Evolutionary conservation across 2,329 filamentous ascomycete genomes (phyloP), one percentile per base, ranked within the genome.

Genomic region (Elsinoe fawcettii): DNA sequence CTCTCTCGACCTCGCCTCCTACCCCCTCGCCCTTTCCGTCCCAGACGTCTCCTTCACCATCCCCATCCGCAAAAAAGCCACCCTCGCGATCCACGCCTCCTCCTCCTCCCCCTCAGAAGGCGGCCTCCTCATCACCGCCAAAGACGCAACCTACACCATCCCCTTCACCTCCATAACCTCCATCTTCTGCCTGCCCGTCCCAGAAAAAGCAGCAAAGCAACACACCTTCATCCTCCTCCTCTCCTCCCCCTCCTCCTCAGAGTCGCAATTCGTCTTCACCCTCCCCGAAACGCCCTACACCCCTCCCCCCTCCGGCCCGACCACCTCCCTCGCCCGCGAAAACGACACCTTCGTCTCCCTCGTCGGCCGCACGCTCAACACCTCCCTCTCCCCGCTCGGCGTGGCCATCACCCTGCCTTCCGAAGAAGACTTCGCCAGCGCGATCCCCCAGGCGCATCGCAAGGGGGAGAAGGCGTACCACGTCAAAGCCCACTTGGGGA

Each of bases 391-490:
- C 11, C 67, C 69, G 16, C 69, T 68, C 18, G 74, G 74, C 43
- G 79, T 80, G 59, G 62, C 66, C 4, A 74, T 80, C 14, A 69
- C 81, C 20, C 74, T 77, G 34, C 81, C 83, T 0, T 71, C 76
- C 56, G 76, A 79, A 37, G 73, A 76, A 18, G 78, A 84, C 58
- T 85, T 85, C 63, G 77, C 76, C 54, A 83, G 81, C 65, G 79
- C 80, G 1, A 78, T 79, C 51, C 76, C 77, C 2, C 81, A 85
- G 65, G 74, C 77, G 51, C 81, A 84, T 66, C 75, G 81, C 2
- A 85, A 85, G 66, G 76, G 76, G 41, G 83, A 85, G 66, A 81
- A 80, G 63, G 81, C 80, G 49, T 84, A 78, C 63, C 82, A 85
- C 64, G 80, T 84, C 47, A 85, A 84, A 64, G 81, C 79, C 11